Evolutionary conservation across 2,329 filamentous ascomycete genomes (phyloP), one percentile per base, ranked within the genome.

Genomic region (Colletotrichum nymphaeae): DNA sequence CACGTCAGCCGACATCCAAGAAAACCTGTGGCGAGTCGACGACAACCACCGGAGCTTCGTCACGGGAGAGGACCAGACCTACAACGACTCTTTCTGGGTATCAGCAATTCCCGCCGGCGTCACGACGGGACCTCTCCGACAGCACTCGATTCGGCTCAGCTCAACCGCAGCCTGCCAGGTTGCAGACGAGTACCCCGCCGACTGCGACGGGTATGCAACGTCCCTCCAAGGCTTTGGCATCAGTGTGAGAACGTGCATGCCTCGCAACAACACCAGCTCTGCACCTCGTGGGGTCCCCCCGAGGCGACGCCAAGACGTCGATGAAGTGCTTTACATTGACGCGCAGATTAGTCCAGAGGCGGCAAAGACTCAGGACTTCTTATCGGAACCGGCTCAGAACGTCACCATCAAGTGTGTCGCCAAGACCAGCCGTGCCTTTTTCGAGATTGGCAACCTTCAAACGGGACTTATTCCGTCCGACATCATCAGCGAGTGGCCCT

Each of bases 111-210:
- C 73, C 5, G 59, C 70, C 3, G 71, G 67, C 2, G 60, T 32
- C 26, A 71, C 66, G 11, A 75, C 73, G 14, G 73, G 71, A 11
- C 69, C 64, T 9, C 71, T 74, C 26, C 63, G 70, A 28, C 71
- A 74, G 22, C 73, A 74, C 63, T 74, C 73, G 1, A 66, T 75
- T 35, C 60, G 73, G 24, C 28, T 75, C 37, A 75, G 60, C 35
- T 75, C 73, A 5, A 69, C 71, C 26, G 66, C 49, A 3, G 59
- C 59, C 28, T 75, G 73, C 30, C 24, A 64, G 22, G 63, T 49
- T 14, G 58, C 46, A 14, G 73, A 74, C 1, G 62, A 74, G 12
- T 71, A 70, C 30, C 73, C 73, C 12, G 42, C 30, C 49, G 37
- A 26, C 16, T 75, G 73, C 8, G 55, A 63, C 14, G 73, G 73